Conservation (phyloP, 176 grass and related monocot genomes). For the Cocos nucifera region DNA sequence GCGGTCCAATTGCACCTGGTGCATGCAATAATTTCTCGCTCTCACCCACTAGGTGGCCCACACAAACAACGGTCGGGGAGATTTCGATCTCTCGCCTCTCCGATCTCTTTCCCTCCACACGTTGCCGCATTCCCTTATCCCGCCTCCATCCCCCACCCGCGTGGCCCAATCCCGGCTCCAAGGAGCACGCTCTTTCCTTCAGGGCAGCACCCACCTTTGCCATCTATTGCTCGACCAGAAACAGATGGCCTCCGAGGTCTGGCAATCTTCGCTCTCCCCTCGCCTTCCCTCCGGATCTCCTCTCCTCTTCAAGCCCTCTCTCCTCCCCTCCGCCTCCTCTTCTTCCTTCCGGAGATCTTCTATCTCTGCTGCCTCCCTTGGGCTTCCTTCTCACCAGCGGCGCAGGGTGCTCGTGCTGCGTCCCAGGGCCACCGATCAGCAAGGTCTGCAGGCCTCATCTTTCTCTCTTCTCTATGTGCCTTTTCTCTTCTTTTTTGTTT, state of each 20-base stretch:
- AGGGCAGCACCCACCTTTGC: too few species aligned
- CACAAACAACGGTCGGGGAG: too few species aligned
- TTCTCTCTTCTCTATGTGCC: not conserved
- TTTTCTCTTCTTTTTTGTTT: not conserved
- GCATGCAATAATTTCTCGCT: too few species aligned
- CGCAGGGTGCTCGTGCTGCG: not conserved
- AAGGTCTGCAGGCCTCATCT: not conserved
- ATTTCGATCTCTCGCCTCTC: too few species aligned
- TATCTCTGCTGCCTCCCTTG: not conserved
- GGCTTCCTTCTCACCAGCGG: not conserved
- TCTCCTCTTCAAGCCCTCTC: constrained; percentile 16
- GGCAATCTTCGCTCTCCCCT: constrained; percentile 28
- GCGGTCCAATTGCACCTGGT: too few species aligned
- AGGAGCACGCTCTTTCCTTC: too few species aligned
- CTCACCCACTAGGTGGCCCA: too few species aligned
- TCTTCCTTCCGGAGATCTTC: not conserved
- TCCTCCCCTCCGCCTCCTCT: not conserved
- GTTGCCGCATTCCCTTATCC: too few species aligned
- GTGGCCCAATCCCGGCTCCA: too few species aligned
- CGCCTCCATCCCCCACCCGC: too few species aligned
- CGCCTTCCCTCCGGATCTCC: constrained; percentile 7
- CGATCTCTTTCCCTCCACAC: too few species aligned
- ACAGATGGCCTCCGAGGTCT: constrained; percentile 37
- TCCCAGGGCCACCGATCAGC: constrained; percentile 32
- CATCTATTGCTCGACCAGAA: constrained; percentile 1